phyloP scores from a whole-genome alignment of 2,329 filamentous ascomycete genomes.

The Aspergillus versicolor region DNA sequence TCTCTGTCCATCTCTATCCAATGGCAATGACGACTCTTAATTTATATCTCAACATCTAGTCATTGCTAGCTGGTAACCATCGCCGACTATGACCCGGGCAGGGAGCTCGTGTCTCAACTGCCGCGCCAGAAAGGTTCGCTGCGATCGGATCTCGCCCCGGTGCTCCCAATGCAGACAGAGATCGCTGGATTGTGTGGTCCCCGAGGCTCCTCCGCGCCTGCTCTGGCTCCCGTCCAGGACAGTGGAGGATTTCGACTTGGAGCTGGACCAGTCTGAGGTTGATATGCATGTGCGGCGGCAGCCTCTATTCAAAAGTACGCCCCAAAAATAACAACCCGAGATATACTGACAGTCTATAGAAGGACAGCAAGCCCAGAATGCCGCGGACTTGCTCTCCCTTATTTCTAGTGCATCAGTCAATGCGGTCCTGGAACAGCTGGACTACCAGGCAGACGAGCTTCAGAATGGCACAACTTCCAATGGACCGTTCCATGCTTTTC shows the following conservation, averaged over 20 bases:
- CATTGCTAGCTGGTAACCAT: too few species aligned
- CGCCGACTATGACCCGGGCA: neutral
- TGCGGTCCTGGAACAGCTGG: neutral
- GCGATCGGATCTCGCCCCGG: conserved; percentile 3
- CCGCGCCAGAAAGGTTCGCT: conserved; percentile 10
- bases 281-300: conserved; percentile 6
- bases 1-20: too few species aligned
- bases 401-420: neutral
- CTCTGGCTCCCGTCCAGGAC: conserved; percentile 4
- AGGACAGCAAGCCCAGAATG: neutral
- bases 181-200: neutral
- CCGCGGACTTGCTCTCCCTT: neutral
- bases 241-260: neutral
- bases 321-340: neutral
- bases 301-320: neutral
- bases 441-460: neutral
- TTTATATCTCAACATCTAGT: too few species aligned
- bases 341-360: neutral
- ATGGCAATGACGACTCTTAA: too few species aligned
- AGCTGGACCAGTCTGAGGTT: neutral
- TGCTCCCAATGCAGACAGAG: conserved; percentile 4
- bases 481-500: conserved; percentile 3
- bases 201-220: neutral
- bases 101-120: conserved; percentile 6
- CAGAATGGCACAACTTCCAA: neutral